Base-by-base conservation (phyloP, 345 rosid species). In the Capsella bursapastoris region DNA sequence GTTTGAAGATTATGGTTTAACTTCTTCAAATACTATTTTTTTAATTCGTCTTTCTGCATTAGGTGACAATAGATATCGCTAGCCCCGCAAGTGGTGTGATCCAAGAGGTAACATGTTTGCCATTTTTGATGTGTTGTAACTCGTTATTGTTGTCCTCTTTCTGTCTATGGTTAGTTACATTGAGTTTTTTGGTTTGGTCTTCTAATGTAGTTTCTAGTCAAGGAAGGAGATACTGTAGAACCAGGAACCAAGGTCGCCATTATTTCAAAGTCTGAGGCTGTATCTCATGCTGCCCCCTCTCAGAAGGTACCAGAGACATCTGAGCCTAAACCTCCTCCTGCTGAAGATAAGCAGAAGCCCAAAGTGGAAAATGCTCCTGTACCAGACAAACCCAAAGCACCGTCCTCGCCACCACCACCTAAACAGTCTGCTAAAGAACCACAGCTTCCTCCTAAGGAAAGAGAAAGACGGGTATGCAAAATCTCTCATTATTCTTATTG, bases 221-320 rank as follows among this genome's bases (percentile, higher is more conserved):
- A 89, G 75, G 99, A 89, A 84, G 99, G 99, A 15, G 99, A 92
- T 57, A 96, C 98, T 40, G 99, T 96, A 56, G 98, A 92, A 62
- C 96, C 99, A 0, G 97, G 98, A 73, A 77, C 83, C 65, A 96
- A 84, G 79, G 79, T 96, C 57, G 98, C 98, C 66, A 79, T 88
- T 64, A 95, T 95, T 66, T 95, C 91, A 6, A 90, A 84, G 79
- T 90, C 98, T 8, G 92, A 82, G 3, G 89, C 84, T 71, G 86
- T 66, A 68, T 65, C 90, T 63, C 96, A 88, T 79, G 96, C 81
- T 69, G 80, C 89, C 74, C 88, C 96, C 53, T 86, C 96, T 4
- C 87, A 89, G 82, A 85, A 83, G 79, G 65, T 67, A 72, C 45
- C 84, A 0, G 78, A 82, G 60, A 82, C 81, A 37, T 77, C 85